phyloP scores from a whole-genome alignment of 495 filamentous ascomycete genomes.

The Lophiostoma macrostomum region DNA sequence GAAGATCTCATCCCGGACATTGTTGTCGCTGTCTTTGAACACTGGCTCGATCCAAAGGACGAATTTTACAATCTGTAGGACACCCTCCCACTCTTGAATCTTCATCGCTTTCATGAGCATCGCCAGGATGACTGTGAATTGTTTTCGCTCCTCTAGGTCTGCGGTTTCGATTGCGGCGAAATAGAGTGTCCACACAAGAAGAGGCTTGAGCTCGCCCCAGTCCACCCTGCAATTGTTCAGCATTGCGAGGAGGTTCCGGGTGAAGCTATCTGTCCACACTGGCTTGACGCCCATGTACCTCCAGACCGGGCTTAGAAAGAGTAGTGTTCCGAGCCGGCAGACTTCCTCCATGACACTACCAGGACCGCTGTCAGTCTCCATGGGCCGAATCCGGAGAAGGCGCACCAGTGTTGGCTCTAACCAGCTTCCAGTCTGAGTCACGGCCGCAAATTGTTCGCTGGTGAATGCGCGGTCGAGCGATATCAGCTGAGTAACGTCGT shows the following conservation, averaged over 20 bases:
- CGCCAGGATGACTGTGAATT: conserved; percentile 13
- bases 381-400: conserved; percentile 6
- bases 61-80: conserved; percentile 3
- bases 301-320: conserved; percentile 14
- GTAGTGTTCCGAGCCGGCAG: conserved; percentile 11
- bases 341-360: conserved; percentile 15
- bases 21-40: conserved; percentile 3
- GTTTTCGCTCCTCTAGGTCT: neutral
- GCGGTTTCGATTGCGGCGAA: conserved; percentile 9
- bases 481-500: conserved; percentile 14
- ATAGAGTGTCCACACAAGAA: conserved; percentile 12
- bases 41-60: conserved; percentile 13
- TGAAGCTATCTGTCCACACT: neutral
- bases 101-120: conserved; percentile 13
- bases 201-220: conserved; percentile 13
- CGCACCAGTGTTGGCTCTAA: conserved; percentile 14
- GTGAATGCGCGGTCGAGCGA: conserved; percentile 5
- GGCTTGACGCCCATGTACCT: conserved; percentile 2
- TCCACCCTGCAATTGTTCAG: conserved; percentile 8
- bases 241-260: conserved; percentile 7
- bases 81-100: conserved; percentile 7
- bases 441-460: neutral
- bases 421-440: conserved; percentile 3
- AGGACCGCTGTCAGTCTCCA: neutral
- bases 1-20: conserved; percentile 6